Conservation (phyloP, 768 basidiomycete species). For the Cubamyces lactineus region DNA sequence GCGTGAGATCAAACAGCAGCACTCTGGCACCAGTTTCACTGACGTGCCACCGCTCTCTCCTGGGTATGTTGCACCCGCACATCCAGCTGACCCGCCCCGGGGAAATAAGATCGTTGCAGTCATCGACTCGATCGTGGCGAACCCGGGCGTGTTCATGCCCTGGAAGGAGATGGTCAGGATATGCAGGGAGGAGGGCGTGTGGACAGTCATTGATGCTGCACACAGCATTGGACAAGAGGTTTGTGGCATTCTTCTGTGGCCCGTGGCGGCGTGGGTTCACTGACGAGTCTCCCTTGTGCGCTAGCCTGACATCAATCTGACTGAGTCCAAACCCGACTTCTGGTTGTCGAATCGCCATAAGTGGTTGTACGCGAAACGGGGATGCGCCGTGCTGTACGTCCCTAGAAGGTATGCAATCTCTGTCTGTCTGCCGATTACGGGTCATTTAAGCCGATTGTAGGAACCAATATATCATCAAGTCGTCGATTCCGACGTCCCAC, state of each 20-base stretch:
- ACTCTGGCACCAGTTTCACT: slow-evolving; percentile 18
- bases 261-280: not conserved
- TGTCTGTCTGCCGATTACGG: too few species aligned
- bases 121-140: slow-evolving; percentile 67
- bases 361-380: slow-evolving; percentile 76
- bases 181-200: slow-evolving; percentile 62
- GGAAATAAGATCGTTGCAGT: slow-evolving; percentile 61
- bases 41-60: slow-evolving; percentile 23
- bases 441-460: slow-evolving; percentile 36
- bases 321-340: slow-evolving; percentile 65
- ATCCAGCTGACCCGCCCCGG: not conserved
- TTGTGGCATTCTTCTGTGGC: not conserved
- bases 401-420: slow-evolving; percentile 52
- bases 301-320: slow-evolving; percentile 53
- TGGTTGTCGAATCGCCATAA: slow-evolving; percentile 89
- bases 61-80: not conserved
- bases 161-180: slow-evolving; percentile 72
- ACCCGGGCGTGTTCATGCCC: slow-evolving; percentile 65
- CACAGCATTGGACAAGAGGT: slow-evolving; percentile 77
- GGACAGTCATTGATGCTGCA: slow-evolving; percentile 78
- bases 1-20: slow-evolving; percentile 32
- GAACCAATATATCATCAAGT: slow-evolving; percentile 65
- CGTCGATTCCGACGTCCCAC: slow-evolving; percentile 59
- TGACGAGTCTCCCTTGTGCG: not conserved
- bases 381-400: slow-evolving; percentile 73